Percentiles rank a stretch among this genome's conserved stretches.
Evolutionary conservation across 371 early-diverging fungal species (phyloP).

Genomic region (Mortierella sp.): DNA sequence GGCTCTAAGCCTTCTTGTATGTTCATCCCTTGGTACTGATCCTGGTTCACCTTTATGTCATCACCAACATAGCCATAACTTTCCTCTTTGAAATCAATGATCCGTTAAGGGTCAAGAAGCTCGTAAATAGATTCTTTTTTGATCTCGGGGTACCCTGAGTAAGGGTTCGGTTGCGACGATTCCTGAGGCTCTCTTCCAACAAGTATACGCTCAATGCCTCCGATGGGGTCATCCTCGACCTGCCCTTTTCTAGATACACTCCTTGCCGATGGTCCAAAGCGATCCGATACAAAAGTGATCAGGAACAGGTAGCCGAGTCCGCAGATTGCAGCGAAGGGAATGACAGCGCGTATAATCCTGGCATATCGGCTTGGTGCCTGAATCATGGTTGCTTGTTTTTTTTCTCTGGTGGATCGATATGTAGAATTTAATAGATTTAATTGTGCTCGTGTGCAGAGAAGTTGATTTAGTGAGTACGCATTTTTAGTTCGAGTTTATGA

Average conservation of each 20-base stretch:
- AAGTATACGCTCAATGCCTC: not conserved
- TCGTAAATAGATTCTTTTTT: not conserved
- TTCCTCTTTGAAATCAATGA: not conserved
- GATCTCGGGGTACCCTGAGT: not conserved
- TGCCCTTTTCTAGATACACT: not conserved
- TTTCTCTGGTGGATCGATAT: too few relatives aligned
- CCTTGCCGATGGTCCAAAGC: conserved; percentile 9
- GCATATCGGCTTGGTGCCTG: conserved; percentile 38
- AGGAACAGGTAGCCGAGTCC: conserved; percentile 35
- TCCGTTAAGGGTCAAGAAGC: too few relatives aligned
- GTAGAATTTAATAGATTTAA: too few relatives aligned
- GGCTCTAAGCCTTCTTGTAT: too few relatives aligned
- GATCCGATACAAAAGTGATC: conserved; percentile 24
- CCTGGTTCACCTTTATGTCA: not conserved
- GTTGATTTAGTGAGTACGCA: too few relatives aligned
- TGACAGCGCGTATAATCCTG: conserved; percentile 25
- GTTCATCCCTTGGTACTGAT: too few relatives aligned
- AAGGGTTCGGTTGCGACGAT: not conserved
- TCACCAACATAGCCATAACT: not conserved
- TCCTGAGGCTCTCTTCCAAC: not conserved
- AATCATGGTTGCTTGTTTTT: conserved; percentile 22
- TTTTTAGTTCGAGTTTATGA: too few relatives aligned
- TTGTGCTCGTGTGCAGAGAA: too few relatives aligned
- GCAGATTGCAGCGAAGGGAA: conserved; percentile 28
- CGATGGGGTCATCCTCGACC: not conserved